Evolutionary conservation across 768 basidiomycete species (phyloP).

Genomic region (Bullera alba): DNA sequence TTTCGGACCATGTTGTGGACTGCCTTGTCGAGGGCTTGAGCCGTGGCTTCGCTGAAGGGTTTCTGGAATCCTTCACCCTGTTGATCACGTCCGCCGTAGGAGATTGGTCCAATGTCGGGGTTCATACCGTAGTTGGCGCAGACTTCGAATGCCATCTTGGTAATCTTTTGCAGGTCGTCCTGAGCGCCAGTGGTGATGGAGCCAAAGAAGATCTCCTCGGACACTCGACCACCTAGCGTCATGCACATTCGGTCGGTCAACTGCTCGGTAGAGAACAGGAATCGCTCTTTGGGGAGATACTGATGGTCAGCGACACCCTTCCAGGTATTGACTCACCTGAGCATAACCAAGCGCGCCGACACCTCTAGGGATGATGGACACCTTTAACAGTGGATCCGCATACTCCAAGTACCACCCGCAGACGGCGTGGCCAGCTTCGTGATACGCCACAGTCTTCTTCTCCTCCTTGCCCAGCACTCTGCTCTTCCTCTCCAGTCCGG

Average conservation of each 20-base stretch:
- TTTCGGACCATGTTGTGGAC: conserved; percentile 92
- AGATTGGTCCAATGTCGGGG: conserved; percentile 84
- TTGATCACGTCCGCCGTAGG: conserved; percentile 82
- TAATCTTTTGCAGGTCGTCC: conserved; percentile 97
- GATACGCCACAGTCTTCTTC: conserved; percentile 98
- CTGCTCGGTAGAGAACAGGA: conserved; percentile 89
- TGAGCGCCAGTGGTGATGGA: conserved; percentile 92
- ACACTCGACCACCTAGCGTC: conserved; percentile 95
- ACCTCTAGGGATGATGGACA: conserved; percentile 95
- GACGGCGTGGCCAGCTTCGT: conserved; percentile 97
- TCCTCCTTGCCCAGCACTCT: conserved; percentile 87
- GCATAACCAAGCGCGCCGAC: conserved; percentile 94
- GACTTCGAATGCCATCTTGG: conserved; percentile 87
- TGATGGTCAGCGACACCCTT: conserved; percentile 39
- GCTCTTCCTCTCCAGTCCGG: conserved; percentile 92
- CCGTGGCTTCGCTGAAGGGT: conserved; percentile 96
- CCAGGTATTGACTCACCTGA: conserved; percentile 54
- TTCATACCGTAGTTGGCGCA: conserved; percentile 98
- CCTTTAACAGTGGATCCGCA: conserved; percentile 92
- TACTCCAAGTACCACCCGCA: conserved; percentile 98
- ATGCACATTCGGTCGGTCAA: conserved; percentile 94
- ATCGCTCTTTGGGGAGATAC: conserved; percentile 93
- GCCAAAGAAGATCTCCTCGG: conserved; percentile 98
- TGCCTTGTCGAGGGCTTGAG: conserved; percentile 72
- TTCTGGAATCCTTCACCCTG: conserved; percentile 87